Evolutionary conservation across 345 rosid genomes (phyloP), one percentile per base, ranked within the genome.

Genomic region (Brassica rapa): DNA sequence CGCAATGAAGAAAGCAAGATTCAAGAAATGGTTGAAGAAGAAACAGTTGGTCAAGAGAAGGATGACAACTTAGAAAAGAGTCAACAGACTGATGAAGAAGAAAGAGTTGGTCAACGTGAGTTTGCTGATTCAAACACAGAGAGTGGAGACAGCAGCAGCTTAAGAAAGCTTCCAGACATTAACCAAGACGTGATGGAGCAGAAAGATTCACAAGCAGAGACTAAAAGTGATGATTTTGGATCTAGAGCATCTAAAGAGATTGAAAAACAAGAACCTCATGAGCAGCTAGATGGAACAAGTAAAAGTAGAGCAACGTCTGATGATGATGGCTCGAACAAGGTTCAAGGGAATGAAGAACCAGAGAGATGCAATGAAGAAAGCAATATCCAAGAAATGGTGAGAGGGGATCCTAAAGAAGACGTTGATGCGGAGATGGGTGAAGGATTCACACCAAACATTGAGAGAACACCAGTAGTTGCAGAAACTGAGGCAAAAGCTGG

Each of bases 401-500:
- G 21, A 66, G 61, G 29, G 0, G 8, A 49, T 46, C 2, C 24
- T 1, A 79, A 46, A 43, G 64, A 73, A 21, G 63, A 83, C 29
- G 61, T 43, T 62, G 75, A 27, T 19, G 81, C 0, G 25, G 15
- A 68, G 49, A 53, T 16, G 3, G 25, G 30, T 0, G 66, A 83
- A 70, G 53, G 78, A 10, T 68, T 41, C 32, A 55, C 8, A 39
- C 57, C 63, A 72, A 72, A 67, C 9, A 5, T 15, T 49, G 69
- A 76, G 39, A 46, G 8, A 69, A 49, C 69, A 23, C 46, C 8
- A 41, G 68, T 39, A 56, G 12, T 27, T 25, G 8, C 29, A 59
- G 81, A 78, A 57, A 30, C 73, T 60, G 69, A 78, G 11, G 19
- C 30, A 59, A 55, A 66, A 29, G 39, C 8, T 41, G 67, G 49